Evolutionary conservation across 768 basidiomycete genomes (phyloP).

Genomic region (Mycena metata): DNA sequence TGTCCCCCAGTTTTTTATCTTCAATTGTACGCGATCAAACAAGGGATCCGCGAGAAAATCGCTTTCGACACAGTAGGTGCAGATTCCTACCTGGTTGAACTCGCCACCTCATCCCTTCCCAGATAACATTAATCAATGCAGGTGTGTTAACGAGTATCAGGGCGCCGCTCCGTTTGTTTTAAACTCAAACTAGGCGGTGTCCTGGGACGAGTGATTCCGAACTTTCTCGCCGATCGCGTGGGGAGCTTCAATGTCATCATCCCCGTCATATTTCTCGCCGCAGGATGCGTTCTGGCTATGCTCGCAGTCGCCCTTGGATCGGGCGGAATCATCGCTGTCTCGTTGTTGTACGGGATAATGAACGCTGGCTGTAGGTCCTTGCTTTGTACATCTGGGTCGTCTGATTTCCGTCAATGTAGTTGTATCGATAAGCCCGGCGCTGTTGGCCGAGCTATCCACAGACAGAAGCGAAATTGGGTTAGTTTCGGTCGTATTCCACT

Average conservation of each 20-base stretch:
- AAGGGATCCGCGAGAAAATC: constrained; percentile 20
- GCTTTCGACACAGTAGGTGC: constrained; percentile 29
- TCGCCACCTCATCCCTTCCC: too few relatives aligned
- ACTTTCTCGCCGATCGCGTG: constrained; percentile 19
- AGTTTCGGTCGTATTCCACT: neutral
- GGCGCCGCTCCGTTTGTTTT: neutral
- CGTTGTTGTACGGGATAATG: constrained; percentile 27
- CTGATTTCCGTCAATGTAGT: constrained; percentile 2
- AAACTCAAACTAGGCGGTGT: constrained; percentile 7
- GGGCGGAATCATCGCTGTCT: constrained; percentile 12
- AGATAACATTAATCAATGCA: constrained; percentile 27
- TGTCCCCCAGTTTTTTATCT: constrained; percentile 28
- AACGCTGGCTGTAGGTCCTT: constrained; percentile 26
- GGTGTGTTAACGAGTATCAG: neutral
- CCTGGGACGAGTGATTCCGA: constrained; percentile 15
- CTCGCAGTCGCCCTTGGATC: constrained; percentile 5
- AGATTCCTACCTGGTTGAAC: too few relatives aligned
- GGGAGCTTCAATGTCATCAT: constrained; percentile 31
- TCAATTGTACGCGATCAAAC: constrained; percentile 27
- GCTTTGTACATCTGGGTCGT: too few relatives aligned
- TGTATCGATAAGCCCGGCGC: constrained; percentile 29
- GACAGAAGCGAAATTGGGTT: constrained; percentile 30
- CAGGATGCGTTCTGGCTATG: constrained; percentile 19
- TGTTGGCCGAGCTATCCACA: constrained; percentile 25
- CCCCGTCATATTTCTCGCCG: constrained; percentile 19